A percentile compares a stretch with the other conserved stretches of the same genome.
Conservation (phyloP, 225 moss, liverwort and hornwort genomes). For the Physcomitrium patens region DNA sequence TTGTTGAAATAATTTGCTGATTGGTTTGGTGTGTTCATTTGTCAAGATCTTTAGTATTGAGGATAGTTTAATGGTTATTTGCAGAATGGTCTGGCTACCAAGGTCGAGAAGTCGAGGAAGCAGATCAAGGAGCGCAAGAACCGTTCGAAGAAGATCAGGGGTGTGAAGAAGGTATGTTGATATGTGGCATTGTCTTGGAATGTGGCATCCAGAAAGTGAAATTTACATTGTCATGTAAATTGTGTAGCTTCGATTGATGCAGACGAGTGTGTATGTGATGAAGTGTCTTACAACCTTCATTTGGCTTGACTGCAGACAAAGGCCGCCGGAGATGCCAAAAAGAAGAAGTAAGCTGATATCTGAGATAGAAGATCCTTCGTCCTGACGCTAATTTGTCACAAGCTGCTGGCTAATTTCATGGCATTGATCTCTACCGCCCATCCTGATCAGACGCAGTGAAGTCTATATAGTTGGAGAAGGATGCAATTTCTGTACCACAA, state of each 20-base stretch:
- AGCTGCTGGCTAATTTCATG: no score
- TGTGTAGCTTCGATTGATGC: no score
- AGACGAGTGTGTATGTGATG: background rate
- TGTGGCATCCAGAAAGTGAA: background rate
- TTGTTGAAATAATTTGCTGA: no score
- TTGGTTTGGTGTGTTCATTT: background rate
- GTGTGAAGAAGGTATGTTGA: conserved; percentile 38
- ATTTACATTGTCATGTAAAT: no score
- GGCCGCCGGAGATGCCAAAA: conserved; percentile 53
- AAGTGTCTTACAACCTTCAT: conserved; percentile 8
- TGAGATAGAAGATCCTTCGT: background rate
- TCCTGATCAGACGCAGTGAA: no score
- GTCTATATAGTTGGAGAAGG: no score
- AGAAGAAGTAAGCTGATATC: conserved; percentile 44
- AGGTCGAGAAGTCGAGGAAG: conserved; percentile 59
- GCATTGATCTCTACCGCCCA: no score
- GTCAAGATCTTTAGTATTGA: background rate
- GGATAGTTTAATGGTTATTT: background rate
- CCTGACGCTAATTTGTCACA: no score
- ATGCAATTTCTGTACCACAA: no score
- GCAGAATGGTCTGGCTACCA: conserved; percentile 54
- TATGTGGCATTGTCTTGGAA: background rate
- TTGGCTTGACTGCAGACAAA: conserved; percentile 32
- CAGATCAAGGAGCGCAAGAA: conserved; percentile 58
- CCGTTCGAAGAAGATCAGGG: conserved; percentile 41